These are phyloP conservation scores for Simplicillium sp. DNA, from an alignment of 2,329 filamentous ascomycete species.

Conservation along the genomic window DNA sequence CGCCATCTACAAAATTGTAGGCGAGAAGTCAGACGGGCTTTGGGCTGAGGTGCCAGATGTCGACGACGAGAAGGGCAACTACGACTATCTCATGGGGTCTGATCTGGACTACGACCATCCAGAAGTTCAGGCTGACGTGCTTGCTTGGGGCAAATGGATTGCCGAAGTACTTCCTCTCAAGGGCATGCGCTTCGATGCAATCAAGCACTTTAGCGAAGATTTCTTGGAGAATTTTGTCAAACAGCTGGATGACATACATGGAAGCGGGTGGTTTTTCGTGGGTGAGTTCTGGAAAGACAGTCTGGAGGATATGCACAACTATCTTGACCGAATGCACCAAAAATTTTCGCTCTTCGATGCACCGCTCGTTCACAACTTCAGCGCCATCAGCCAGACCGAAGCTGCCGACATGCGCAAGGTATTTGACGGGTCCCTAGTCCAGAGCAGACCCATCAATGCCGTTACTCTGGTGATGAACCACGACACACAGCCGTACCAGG, in stretches of 20 bases:
- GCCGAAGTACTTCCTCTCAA: slow-evolving; percentile 48
- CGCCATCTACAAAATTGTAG: slow-evolving; percentile 60
- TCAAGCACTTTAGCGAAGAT: slow-evolving; percentile 61
- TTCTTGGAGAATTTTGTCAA: slow-evolving; percentile 58
- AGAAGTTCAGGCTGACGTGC: slow-evolving; percentile 55
- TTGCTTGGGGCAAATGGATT: slow-evolving; percentile 61
- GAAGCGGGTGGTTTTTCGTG: slow-evolving; percentile 25
- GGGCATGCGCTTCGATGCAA: slow-evolving; percentile 63
- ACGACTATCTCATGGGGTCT: slow-evolving; percentile 63
- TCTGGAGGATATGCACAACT: slow-evolving; percentile 20
- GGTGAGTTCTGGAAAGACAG: slow-evolving; percentile 30
- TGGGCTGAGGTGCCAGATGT: slow-evolving; percentile 55
- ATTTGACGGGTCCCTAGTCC: slow-evolving; percentile 51
- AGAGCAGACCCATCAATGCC: slow-evolving; percentile 22
- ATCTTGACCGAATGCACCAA: slow-evolving; percentile 35
- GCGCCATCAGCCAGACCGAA: slow-evolving; percentile 43
- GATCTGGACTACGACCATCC: slow-evolving; percentile 57
- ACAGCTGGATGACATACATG: slow-evolving; percentile 38
- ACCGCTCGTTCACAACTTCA: slow-evolving; percentile 61
- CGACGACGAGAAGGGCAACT: slow-evolving; percentile 54
- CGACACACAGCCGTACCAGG: slow-evolving; percentile 45
- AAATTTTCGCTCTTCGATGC: slow-evolving; percentile 57
- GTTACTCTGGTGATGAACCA: slow-evolving; percentile 62
- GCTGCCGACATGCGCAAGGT: slow-evolving; percentile 53
- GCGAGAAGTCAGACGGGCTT: slow-evolving; percentile 42